A percentile compares a stretch with the other conserved stretches of the same genome.
Evolutionary conservation across 2,329 filamentous ascomycete genomes (phyloP).

Genomic region (Arthroderma sp.): DNA sequence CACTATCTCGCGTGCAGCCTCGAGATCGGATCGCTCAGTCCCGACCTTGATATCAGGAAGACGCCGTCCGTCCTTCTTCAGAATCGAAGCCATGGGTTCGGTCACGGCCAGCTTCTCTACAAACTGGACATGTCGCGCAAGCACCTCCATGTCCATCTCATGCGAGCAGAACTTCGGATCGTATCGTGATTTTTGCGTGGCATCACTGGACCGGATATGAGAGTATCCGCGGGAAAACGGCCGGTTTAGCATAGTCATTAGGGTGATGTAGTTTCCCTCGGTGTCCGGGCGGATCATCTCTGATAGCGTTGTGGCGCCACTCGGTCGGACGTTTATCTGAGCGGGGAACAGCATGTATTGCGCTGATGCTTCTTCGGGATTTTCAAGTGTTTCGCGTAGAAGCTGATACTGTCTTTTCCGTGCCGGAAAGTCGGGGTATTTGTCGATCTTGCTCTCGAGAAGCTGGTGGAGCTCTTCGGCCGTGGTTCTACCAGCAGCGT

Average conservation of each 20-base stretch:
- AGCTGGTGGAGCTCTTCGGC: background rate
- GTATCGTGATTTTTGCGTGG: conserved; percentile 13
- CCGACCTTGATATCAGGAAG: background rate
- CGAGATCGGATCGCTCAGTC: background rate
- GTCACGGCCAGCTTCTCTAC: conserved; percentile 10
- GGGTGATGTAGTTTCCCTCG: background rate
- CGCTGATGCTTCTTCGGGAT: background rate
- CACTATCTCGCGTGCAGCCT: background rate
- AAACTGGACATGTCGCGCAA: conserved; percentile 14
- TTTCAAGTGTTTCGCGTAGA: background rate
- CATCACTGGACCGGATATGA: conserved; percentile 18
- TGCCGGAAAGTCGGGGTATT: background rate
- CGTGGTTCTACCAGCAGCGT: background rate
- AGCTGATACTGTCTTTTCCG: background rate
- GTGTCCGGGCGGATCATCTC: background rate
- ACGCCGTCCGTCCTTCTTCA: background rate
- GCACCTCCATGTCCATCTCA: conserved; percentile 17
- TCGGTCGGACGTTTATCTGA: background rate
- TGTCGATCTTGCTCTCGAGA: background rate
- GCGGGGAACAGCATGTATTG: background rate
- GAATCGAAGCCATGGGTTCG: background rate
- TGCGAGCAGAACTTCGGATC: conserved; percentile 22
- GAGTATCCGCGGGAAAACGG: conserved; percentile 21
- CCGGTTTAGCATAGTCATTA: background rate
- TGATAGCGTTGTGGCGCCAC: background rate